phyloP scores from a whole-genome alignment of 2,329 filamentous ascomycete species.

The Neonectria sp. region DNA sequence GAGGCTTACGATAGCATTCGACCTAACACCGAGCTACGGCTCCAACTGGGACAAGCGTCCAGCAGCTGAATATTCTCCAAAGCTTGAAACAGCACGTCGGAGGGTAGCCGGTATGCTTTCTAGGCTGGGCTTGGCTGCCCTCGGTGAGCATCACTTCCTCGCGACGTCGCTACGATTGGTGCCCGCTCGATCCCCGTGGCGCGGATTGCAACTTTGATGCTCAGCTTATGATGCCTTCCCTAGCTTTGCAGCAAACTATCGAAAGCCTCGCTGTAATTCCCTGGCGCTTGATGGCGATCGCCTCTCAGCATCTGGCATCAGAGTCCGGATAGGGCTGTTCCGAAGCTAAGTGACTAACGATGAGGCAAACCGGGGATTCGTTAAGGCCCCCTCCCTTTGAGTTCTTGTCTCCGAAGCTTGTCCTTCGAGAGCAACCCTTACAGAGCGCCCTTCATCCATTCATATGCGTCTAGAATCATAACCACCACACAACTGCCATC shows the following conservation, averaged over 20 bases:
- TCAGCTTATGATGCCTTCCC: slow-evolving; percentile 19
- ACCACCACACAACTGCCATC: background rate
- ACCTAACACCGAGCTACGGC: background rate
- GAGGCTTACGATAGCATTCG: background rate
- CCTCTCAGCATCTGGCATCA: slow-evolving; percentile 29
- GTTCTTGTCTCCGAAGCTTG: slow-evolving; percentile 25
- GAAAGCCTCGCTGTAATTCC: slow-evolving; percentile 28
- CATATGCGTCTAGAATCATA: background rate
- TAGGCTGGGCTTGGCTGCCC: background rate
- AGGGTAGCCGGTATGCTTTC: background rate
- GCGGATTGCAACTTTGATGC: slow-evolving; percentile 5
- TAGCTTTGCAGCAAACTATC: slow-evolving; percentile 28
- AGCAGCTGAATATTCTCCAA: background rate
- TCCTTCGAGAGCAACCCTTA: slow-evolving; percentile 18
- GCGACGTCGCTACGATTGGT: slow-evolving; percentile 37
- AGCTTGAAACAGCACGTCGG: background rate
- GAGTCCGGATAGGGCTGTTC: slow-evolving; percentile 21
- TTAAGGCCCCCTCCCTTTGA: slow-evolving; percentile 27
- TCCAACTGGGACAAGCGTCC: background rate
- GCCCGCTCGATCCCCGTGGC: slow-evolving; percentile 36
- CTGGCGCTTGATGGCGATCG: slow-evolving; percentile 12
- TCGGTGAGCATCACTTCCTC: slow-evolving; percentile 24
- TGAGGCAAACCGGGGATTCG: slow-evolving; percentile 14
- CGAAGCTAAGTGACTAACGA: slow-evolving; percentile 25
- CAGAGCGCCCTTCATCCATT: background rate